Conservation (phyloP, 805 yeast species). For the Ogataea glucozyma region DNA sequence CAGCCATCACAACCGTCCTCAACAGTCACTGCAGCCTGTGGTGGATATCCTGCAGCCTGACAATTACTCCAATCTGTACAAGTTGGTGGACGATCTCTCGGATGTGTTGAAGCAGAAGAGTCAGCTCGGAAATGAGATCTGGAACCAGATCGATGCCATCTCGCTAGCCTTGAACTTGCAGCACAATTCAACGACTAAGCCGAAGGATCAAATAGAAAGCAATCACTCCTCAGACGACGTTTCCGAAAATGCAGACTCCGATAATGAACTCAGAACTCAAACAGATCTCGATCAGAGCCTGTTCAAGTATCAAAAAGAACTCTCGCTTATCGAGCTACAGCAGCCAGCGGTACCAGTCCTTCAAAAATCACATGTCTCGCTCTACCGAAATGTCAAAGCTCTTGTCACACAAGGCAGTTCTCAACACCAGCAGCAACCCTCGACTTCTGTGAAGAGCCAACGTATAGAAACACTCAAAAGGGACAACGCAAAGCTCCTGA, state of each 20-base stretch:
- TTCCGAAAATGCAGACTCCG: neutral
- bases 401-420: constrained; percentile 1
- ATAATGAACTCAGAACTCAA: neutral
- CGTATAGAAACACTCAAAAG: constrained; percentile 9
- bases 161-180: constrained; percentile 13
- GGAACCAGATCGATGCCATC: constrained; percentile 27
- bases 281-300: constrained; percentile 10
- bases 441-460: constrained; percentile 3
- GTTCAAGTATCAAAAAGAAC: constrained; percentile 12
- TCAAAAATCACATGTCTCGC: neutral
- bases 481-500: constrained; percentile 19
- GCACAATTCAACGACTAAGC: constrained; percentile 8
- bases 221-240: too few relatives aligned
- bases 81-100: constrained; percentile 26
- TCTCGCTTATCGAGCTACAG: neutral
- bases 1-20: constrained; percentile 9
- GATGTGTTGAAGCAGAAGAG: constrained; percentile 22
- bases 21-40: constrained; percentile 7
- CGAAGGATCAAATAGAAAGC: neutral
- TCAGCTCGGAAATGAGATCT: constrained; percentile 27
- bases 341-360: neutral
- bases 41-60: constrained; percentile 21
- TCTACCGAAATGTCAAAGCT: constrained; percentile 9
- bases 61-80: constrained; percentile 20
- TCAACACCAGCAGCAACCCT: neutral